Evolutionary conservation across 2,329 filamentous ascomycete species (phyloP).

Genomic region (Penicillium sp.): DNA sequence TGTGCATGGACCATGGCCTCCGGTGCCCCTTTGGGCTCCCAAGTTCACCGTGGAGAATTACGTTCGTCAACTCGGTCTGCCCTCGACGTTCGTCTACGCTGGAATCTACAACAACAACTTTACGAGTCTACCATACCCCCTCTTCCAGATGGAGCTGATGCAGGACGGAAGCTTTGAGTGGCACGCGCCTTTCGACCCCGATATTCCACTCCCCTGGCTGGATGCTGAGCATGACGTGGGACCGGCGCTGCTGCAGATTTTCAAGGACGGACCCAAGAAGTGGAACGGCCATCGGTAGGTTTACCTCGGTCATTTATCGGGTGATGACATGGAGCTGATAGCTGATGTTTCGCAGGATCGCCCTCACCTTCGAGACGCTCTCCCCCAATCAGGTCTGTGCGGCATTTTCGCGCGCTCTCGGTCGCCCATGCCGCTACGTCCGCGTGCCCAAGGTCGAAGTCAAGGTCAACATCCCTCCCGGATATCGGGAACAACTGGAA

Average conservation of each 20-base stretch:
- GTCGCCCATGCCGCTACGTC: slow-evolving; percentile 68
- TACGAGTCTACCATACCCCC: slow-evolving; percentile 78
- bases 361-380: slow-evolving; percentile 81
- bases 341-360: slow-evolving; percentile 52
- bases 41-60: slow-evolving; percentile 93
- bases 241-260: slow-evolving; percentile 80
- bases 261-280: slow-evolving; percentile 81
- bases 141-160: slow-evolving; percentile 90
- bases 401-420: slow-evolving; percentile 69
- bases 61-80: slow-evolving; percentile 69
- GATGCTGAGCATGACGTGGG: slow-evolving; percentile 95
- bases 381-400: slow-evolving; percentile 73
- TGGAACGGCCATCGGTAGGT: slow-evolving; percentile 72
- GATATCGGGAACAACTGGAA: slow-evolving; percentile 80
- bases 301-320: no score
- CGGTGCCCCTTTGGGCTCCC: slow-evolving; percentile 78
- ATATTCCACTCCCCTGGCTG: slow-evolving; percentile 83
- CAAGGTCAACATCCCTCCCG: slow-evolving; percentile 73
- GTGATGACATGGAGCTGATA: slow-evolving; percentile 15
- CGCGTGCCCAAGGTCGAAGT: slow-evolving; percentile 66
- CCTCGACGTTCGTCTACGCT: slow-evolving; percentile 86
- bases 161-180: slow-evolving; percentile 78
- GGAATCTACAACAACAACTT: slow-evolving; percentile 99
- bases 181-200: slow-evolving; percentile 86
- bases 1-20: slow-evolving; percentile 71